Evolutionary conservation across 495 filamentous ascomycete species (phyloP), one percentile per base, ranked within the genome.

Genomic region (Aspergillus avenaceus): DNA sequence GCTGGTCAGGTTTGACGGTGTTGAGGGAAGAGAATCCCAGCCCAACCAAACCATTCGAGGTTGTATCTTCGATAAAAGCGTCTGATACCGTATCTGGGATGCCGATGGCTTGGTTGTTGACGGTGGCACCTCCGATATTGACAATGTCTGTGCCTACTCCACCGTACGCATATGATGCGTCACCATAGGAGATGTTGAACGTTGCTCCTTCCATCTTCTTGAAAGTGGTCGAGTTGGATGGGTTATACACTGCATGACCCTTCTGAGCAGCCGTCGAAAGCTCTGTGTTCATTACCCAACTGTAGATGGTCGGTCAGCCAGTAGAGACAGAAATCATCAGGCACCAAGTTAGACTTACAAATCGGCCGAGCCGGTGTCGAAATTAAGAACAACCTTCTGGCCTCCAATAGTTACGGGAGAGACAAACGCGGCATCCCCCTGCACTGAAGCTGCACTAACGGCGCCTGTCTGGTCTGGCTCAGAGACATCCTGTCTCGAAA

Each of bases 281-380:
- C 40, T 74, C 59, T 4, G 82, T 82, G 73, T 81, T 90, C 70
- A 92, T 86, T 25, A 91, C 80, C 90, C 90, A 95, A 50, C 80
- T 82, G 47, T 14, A 40, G 25, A 21, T 11, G 31, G 27, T 43
- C 42, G 16, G 19, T 47, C 6, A 59, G 45, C 44, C n/a, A n/a
- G n/a, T n/a, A n/a, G n/a, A n/a, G 12, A 18, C 14, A 13, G 23
- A 31, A 13, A 19, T 3, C n/a, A 24, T 1, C 38, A 11, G 23
- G 27, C 2, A 14, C 13, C 6, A 5, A 21, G 25, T 14, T 0
- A 71, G 28, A 80, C 86, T 69, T 82, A 90, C 70, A 95, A 71
- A 64, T 93, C 89, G 13, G 89, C 80, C 5, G 86, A 90, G 45
- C 90, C 90, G 14, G 87, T 88, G 64, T 95, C 90, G 63, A 95